Conservation (phyloP, 108 stramenopile genomes). For the Conticribra guillardii region DNA sequence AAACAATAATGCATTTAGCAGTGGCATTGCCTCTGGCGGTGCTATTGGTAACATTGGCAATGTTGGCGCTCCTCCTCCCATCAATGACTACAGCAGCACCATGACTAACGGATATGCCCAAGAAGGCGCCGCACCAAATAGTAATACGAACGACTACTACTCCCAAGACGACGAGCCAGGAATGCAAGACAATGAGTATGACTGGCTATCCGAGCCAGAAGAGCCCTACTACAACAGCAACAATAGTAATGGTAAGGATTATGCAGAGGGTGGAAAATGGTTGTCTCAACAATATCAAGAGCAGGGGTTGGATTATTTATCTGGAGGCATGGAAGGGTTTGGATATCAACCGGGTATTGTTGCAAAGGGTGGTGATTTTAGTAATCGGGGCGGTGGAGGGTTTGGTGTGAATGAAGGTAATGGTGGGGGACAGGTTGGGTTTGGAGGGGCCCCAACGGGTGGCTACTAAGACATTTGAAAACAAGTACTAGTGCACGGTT, state of each 20-base stretch:
- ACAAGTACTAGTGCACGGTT: too few species aligned
- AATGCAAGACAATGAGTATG: too few species aligned
- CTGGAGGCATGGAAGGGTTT: conserved; percentile 23
- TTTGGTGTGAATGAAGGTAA: too few species aligned
- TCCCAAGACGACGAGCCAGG: too few species aligned
- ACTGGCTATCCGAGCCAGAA: too few species aligned
- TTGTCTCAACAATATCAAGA: conserved; percentile 19
- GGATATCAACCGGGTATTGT: conserved; percentile 14
- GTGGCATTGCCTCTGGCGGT: neutral
- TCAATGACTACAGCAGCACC: too few species aligned
- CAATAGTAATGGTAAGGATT: conserved; percentile 1
- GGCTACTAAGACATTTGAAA: too few species aligned
- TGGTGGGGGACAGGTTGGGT: neutral
- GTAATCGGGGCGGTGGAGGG: neutral
- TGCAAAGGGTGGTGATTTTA: conserved; percentile 8
- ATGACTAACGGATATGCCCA: too few species aligned
- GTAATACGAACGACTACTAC: too few species aligned
- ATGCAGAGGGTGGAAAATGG: neutral
- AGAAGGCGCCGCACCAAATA: too few species aligned
- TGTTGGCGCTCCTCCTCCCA: neutral
- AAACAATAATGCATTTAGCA: neutral
- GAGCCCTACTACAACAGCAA: neutral
- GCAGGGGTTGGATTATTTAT: conserved; percentile 23
- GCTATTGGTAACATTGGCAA: neutral
- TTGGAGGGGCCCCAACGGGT: neutral